Base-by-base conservation (phyloP, 1,284 basidiomycete genomes). In the Cerioporus squamosus region DNA sequence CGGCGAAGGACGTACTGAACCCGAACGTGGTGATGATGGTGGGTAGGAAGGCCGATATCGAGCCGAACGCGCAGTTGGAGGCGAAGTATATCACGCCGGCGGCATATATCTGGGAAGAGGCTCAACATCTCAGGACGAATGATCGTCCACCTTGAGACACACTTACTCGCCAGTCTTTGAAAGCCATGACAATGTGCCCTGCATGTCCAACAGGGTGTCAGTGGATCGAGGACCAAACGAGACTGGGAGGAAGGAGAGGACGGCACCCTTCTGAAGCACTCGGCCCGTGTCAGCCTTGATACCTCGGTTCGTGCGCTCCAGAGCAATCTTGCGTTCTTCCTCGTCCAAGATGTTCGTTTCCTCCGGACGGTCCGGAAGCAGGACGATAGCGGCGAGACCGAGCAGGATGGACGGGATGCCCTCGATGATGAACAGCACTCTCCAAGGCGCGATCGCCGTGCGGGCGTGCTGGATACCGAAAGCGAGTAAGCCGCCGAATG, bases 41-140 rank as follows among this genome's bases (percentile, higher is more conserved):
- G 0, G 93, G 93, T 23, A 95, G 75, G 75, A 95, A 95, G 0
- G 91, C 94, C 2, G 88, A 87, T 44, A 92, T 88, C 2, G 88
- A 89, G 9, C 90, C 90, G 2, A 94, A 79, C 2, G 88, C 87
- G 53, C 87, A 83, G 72, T 95, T 95, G 59, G 91, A 77, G 24
- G 89, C 91, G 62, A 91, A 92, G 72, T 90, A 92, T 49, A 89
- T 83, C n/a, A 85, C 74, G 0, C 87, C 86, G 20, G 80, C 87
- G 6, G 76, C 63, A 61, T 89, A 90, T 18, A 88, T 77, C 86
- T 88, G 39, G 29, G 22, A 51, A n/a, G n/a, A n/a, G n/a, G n/a
- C n/a, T n/a, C n/a, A n/a, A n/a, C n/a, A n/a, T n/a, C n/a, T n/a
- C n/a, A n/a, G n/a, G n/a, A n/a, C n/a, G n/a, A n/a, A n/a, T n/a